Percentiles rank a stretch among this genome's conserved stretches.
Evolutionary conservation across 2,329 filamentous ascomycete species (phyloP).

Genomic region (Aspergillus sp.): DNA sequence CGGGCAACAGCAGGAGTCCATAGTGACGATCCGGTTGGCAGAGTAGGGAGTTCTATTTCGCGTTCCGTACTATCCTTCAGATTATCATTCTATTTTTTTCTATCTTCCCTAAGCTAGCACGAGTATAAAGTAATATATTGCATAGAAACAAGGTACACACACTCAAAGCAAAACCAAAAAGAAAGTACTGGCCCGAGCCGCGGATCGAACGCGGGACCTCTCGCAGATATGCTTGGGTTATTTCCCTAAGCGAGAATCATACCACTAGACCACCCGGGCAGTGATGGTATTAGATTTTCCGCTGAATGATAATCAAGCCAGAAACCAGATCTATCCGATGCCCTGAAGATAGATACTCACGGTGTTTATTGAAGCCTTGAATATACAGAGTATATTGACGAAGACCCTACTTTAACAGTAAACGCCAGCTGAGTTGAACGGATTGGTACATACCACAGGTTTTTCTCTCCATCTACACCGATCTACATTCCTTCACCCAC

Average conservation of each 20-base stretch:
- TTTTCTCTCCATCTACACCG: no score
- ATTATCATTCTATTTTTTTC: no score
- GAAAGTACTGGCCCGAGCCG: slow-evolving; percentile 7
- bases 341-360: no score
- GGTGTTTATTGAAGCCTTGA: no score
- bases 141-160: neutral
- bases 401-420: no score
- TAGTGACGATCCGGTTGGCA: neutral
- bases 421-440: no score
- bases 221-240: slow-evolving; percentile 10
- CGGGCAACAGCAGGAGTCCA: neutral
- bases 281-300: neutral
- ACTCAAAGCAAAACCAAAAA: neutral
- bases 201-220: slow-evolving; percentile 13
- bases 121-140: neutral
- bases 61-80: no score
- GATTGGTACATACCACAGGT: no score
- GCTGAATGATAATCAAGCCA: neutral
- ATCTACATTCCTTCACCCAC: no score
- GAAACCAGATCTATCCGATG: no score
- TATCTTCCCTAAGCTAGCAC: no score
- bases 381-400: no score
- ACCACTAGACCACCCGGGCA: slow-evolving; percentile 13
- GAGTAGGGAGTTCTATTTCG: neutral
- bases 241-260: slow-evolving; percentile 11